Evolutionary conservation across 2,329 filamentous ascomycete genomes (phyloP), one percentile per base, ranked within the genome.

Genomic region (Phialemoniopsis sp.): DNA sequence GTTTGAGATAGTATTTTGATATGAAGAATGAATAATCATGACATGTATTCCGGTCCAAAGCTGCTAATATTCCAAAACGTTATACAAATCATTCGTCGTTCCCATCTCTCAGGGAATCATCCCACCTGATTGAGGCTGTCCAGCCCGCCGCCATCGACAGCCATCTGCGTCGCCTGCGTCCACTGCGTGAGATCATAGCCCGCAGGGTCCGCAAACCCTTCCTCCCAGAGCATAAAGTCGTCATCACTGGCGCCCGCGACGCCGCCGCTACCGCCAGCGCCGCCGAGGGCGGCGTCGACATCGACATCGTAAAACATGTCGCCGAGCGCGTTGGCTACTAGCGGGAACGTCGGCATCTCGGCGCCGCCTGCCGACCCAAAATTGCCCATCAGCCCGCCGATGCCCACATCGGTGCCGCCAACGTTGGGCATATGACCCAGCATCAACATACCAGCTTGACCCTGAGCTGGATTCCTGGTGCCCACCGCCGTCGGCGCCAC

Each of bases 221-320:
- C 59, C 41, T 63, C 61, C 62, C 62, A 65, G 0, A 62, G 48
- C 18, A 52, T 49, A 42, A 59, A 58, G 41, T 64, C 53, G 15
- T 46, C 40, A 30, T 50, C 33, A 52, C 55, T 52, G 13, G 7
- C 30, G 13, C 30, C 30, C 7, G 13, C 30, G 7, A 6, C 30
- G 30, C 13, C 30, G 30, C 30, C 32, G 8, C 31, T 60, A 5
- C 49, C 46, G 13, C 51, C 47, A 29, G 44, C 50, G 8, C 48
- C 47, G 32, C 46, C 55, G 13, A 50, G 49, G n/a, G 60, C 38
- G 5, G 43, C 44, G 33, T 46, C 50, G 18, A 55, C 55, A 33
- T 58, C 53, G 8, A 56, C 50, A 31, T 52, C 50, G 19, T 44
- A 46, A 26, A 53, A 49, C 21, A 48, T 44, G 14, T 46, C 51